Evolutionary conservation across 805 yeast species (phyloP).

Genomic region (Suhomyces kilbournensis): DNA sequence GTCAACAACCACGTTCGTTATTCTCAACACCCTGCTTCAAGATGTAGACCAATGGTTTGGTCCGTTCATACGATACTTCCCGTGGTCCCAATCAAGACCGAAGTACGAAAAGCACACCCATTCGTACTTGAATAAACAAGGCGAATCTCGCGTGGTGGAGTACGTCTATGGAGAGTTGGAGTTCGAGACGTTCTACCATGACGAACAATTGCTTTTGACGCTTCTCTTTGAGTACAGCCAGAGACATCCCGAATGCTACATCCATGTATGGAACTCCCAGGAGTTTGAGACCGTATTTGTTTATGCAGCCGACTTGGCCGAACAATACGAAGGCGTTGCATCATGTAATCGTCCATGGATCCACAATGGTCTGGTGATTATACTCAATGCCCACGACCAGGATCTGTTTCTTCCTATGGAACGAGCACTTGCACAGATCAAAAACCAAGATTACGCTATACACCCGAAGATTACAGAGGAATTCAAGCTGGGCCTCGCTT

Average conservation of each 20-base stretch:
- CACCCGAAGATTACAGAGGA: neutral
- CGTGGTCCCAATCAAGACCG: constrained; percentile 16
- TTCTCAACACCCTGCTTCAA: neutral
- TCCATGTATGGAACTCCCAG: constrained; percentile 5
- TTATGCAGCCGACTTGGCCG: constrained; percentile 45
- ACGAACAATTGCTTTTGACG: constrained; percentile 44
- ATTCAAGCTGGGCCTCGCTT: neutral
- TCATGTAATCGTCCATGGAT: constrained; percentile 56
- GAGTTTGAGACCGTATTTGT: constrained; percentile 36
- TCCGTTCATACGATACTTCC: constrained; percentile 20
- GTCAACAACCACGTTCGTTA: neutral
- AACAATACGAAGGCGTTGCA: constrained; percentile 49
- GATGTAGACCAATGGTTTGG: constrained; percentile 9
- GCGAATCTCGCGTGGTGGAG: constrained; percentile 2
- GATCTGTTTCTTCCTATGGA: constrained; percentile 1
- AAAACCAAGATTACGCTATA: constrained; percentile 2
- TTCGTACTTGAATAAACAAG: constrained; percentile 1
- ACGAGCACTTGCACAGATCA: constrained; percentile 8
- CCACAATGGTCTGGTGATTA: constrained; percentile 34
- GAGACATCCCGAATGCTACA: constrained; percentile 2
- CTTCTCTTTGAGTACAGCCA: constrained; percentile 38
- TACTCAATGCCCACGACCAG: constrained; percentile 4
- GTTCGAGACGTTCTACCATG: constrained; percentile 43
- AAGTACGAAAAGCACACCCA: neutral
- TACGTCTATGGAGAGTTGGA: constrained; percentile 41